A percentile compares a stretch with the other conserved stretches of the same genome.
Evolutionary conservation across 1,284 basidiomycete species (phyloP).

Genomic region (Cryptococcus jaspeensis): DNA sequence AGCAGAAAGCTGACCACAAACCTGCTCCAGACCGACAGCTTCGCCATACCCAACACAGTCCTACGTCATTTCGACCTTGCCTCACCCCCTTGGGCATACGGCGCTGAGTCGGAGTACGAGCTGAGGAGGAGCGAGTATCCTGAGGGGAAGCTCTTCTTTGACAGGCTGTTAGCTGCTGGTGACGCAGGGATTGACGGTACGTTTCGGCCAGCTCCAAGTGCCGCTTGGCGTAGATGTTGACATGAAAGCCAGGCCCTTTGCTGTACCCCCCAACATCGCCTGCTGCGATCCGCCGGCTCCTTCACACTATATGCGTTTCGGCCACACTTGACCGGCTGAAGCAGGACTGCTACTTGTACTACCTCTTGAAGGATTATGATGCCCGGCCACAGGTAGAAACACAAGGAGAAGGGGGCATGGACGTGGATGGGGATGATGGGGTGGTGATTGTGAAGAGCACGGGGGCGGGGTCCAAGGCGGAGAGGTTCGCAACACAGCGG

Average conservation of each 20-base stretch:
- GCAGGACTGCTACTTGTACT: conserved; percentile 46
- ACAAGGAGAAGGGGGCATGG: conserved; percentile 13
- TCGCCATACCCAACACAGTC: conserved; percentile 31
- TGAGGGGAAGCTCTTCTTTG: conserved; percentile 36
- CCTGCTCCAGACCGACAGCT: conserved; percentile 25
- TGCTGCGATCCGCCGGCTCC: conserved; percentile 32
- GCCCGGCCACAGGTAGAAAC: not conserved
- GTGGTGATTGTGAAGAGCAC: conserved; percentile 3
- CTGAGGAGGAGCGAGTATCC: conserved; percentile 21
- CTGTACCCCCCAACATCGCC: conserved; percentile 44
- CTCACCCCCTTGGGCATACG: conserved; percentile 28
- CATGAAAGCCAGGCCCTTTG: conserved; percentile 17
- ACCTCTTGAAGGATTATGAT: conserved; percentile 39
- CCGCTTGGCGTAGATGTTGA: not conserved
- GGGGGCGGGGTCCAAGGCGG: conserved; percentile 11
- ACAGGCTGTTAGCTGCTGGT: conserved; percentile 35
- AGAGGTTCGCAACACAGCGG: conserved; percentile 32
- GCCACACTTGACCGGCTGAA: conserved; percentile 36
- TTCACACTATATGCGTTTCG: conserved; percentile 29
- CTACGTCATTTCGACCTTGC: conserved; percentile 42
- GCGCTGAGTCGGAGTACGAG: conserved; percentile 11
- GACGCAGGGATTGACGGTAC: conserved; percentile 32
- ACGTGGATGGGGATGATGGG: conserved; percentile 18
- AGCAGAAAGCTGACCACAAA: not conserved
- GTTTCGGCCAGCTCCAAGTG: conserved; percentile 2